These are phyloP conservation scores for Metschnikowia lochheadii DNA, from an alignment of 805 yeast genomes.

Conservation along the genomic window DNA sequence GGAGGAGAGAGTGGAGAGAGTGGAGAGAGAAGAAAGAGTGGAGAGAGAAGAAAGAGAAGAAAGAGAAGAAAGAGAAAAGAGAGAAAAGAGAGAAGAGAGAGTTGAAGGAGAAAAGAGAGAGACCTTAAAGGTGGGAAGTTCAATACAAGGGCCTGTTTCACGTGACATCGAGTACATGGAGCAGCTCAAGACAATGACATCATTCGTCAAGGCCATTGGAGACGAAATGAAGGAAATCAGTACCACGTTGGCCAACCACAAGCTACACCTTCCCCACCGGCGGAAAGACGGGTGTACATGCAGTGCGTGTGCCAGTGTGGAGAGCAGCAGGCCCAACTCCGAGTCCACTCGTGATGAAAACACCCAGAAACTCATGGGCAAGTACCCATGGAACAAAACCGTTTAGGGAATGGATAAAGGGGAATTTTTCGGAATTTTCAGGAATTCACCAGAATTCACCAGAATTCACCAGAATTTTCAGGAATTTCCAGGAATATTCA, in stretches of 20 bases:
- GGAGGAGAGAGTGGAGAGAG: background rate
- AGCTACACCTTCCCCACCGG: background rate
- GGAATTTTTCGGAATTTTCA: no score
- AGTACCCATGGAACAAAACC: constrained; percentile 15
- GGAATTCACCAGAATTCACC: no score
- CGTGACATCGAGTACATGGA: background rate
- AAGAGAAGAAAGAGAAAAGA: no score
- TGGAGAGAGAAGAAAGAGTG: no score
- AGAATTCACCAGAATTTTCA: no score
- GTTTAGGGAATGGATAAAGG: background rate
- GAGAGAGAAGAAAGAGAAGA: no score
- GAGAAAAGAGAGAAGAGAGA: no score
- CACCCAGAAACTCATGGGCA: constrained; percentile 15
- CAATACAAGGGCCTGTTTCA: no score
- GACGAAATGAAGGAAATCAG: constrained; percentile 4
- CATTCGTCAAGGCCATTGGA: constrained; percentile 2
- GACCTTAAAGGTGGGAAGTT: background rate
- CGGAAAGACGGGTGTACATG: background rate
- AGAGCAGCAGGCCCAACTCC: constrained; percentile 8
- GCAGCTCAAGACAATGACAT: constrained; percentile 1
- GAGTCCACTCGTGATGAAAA: constrained; percentile 12
- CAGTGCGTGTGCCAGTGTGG: constrained; percentile 6
- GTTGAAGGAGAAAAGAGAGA: background rate
- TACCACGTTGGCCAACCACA: background rate
- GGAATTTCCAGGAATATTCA: no score